Evolutionary conservation across 164 flowering plant genomes (phyloP), one percentile per base, ranked within the genome.

Genomic region (Aristolochia californica): DNA sequence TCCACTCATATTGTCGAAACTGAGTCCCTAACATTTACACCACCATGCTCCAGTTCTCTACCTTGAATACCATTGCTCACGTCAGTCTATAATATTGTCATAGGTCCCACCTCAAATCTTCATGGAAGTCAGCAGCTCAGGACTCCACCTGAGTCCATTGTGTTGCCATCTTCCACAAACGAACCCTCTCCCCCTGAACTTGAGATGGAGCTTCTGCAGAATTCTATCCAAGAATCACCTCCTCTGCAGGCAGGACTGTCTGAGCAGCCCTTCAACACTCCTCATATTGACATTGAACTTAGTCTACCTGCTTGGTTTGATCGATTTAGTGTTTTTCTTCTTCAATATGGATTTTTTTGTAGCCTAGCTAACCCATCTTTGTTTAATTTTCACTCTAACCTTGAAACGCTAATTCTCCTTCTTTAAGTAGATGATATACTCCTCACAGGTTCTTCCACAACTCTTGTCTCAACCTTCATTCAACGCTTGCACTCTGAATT

Each of bases 351-450:
- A 5, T 54, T 54, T 43, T 28, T 13, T 7, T 54, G 40, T 26
- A 54, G 57, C 43, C 38, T 2, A 14, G 57, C 57, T 54, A 43
- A 54, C 28, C 22, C 57, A 2, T 54, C 57, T 13, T 7, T 54
- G 3, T 54, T 54, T 54, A 17, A 25, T 54, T 28, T 12, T 28
- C 17, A 28, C 17, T 28, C 38, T 11, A 2, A 26, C 5, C 8
- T 7, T 28, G 43, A 26, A 2, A 8, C 18, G 3, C 4, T 54
- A 13, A 26, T 54, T 54, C 18, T 26, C 13, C 43, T 54, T 7
- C 57, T 54, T 17, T 54, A n/a, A n/a, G 57, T 54, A 43, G 57
- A 54, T 28, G 57, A 54, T 17, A 26, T 54, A 14, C 7, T 54
- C 13, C 9, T 54, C n/a, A 54, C 57, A 48, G 55, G 55, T 7